phyloP scores from a whole-genome alignment of 192 early-diverging fungal species.

The Backusella tarrabulga region DNA sequence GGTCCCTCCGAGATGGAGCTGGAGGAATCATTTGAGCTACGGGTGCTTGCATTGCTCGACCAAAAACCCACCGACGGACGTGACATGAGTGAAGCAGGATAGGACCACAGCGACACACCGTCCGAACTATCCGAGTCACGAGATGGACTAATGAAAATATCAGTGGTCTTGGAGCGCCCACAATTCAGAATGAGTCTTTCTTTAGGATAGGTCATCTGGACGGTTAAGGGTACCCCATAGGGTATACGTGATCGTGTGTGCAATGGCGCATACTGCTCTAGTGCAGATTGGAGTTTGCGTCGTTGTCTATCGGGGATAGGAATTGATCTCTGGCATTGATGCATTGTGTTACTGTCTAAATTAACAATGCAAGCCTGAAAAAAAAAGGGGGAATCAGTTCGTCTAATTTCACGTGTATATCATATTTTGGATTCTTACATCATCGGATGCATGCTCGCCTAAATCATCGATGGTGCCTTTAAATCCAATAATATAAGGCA shows the following conservation, averaged over 20 bases:
- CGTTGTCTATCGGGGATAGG: conserved; percentile 58
- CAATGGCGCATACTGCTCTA: conserved; percentile 55
- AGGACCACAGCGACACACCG: not conserved
- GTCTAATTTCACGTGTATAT: not conserved
- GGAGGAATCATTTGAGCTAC: conserved; percentile 12
- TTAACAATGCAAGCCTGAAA: conserved; percentile 61
- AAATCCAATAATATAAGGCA: conserved; percentile 80
- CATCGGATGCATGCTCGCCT: conserved; percentile 54
- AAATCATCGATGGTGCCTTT: conserved; percentile 51
- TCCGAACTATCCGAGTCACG: conserved; percentile 16
- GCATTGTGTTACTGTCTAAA: conserved; percentile 63
- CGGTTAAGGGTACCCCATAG: conserved; percentile 54
- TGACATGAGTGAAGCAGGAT: conserved; percentile 6
- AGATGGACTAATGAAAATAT: conserved; percentile 6
- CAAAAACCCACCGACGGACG: conserved; percentile 3
- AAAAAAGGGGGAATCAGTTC: not conserved
- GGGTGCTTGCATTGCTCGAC: not conserved
- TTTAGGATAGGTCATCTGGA: conserved; percentile 57
- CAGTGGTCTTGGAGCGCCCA: conserved; percentile 34
- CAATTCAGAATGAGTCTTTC: conserved; percentile 46
- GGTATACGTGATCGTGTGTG: conserved; percentile 35
- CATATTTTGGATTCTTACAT: conserved; percentile 43
- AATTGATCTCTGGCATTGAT: conserved; percentile 39
- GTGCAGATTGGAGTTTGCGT: conserved; percentile 57
- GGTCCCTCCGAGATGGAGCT: not conserved